These are phyloP conservation scores for Fusarium secorum DNA, from an alignment of 2,329 filamentous ascomycete species.

Conservation along the genomic window DNA sequence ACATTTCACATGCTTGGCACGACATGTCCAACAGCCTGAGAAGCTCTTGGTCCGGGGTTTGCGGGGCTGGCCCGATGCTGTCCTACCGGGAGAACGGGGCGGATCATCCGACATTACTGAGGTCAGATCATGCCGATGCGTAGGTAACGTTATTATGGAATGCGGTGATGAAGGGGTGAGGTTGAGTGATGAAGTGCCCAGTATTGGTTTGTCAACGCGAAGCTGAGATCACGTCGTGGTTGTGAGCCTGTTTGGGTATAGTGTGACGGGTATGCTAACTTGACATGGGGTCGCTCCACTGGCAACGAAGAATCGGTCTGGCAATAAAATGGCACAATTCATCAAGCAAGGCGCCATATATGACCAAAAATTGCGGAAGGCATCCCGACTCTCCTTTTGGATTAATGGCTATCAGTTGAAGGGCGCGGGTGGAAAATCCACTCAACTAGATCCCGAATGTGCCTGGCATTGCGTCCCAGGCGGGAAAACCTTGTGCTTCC, in stretches of 20 bases:
- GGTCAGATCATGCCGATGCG: not conserved
- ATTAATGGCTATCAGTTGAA: fast-evolving
- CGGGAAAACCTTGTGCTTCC: too few relatives aligned
- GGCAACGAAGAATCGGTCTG: not conserved
- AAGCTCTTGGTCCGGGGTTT: constrained; percentile 41
- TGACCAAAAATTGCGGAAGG: too few relatives aligned
- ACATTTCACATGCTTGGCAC: constrained; percentile 40
- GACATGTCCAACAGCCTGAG: constrained; percentile 41
- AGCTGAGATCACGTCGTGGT: not conserved
- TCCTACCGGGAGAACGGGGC: not conserved
- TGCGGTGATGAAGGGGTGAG: not conserved
- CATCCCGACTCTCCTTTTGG: not conserved
- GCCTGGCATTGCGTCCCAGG: not conserved
- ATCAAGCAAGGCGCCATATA: not conserved
- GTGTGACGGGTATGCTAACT: not conserved
- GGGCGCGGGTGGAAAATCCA: not conserved
- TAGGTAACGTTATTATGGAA: not conserved
- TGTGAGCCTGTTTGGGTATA: not conserved
- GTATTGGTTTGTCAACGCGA: not conserved
- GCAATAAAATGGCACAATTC: not conserved
- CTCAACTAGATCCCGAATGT: not conserved
- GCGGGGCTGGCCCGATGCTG: constrained; percentile 23
- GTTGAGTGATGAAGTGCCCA: not conserved
- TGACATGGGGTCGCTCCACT: not conserved
- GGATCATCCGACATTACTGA: constrained; percentile 21